These are phyloP conservation scores for Heimioporus sp. DNA, from an alignment of 768 basidiomycete genomes.

Conservation along the genomic window DNA sequence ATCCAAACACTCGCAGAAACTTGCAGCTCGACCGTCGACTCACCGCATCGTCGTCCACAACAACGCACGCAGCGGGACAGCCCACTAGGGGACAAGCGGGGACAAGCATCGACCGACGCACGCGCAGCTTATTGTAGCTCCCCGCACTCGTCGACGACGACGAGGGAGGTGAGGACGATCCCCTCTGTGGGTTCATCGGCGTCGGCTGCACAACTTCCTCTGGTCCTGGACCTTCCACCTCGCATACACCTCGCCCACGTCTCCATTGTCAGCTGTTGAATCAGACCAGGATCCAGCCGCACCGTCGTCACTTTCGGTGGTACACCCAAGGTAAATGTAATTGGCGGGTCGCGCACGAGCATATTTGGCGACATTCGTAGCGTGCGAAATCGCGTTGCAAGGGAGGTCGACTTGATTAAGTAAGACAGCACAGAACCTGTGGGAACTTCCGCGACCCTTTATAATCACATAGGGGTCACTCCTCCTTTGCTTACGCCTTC, in stretches of 20 bases:
- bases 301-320: slow-evolving; percentile 22
- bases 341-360: too few species aligned
- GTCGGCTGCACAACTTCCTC: slow-evolving; percentile 45
- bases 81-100: slow-evolving; percentile 89
- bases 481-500: too few species aligned
- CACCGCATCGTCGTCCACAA: slow-evolving; percentile 96
- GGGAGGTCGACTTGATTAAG: too few species aligned
- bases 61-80: slow-evolving; percentile 84
- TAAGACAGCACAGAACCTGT: too few species aligned
- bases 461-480: too few species aligned
- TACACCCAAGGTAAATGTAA: too few species aligned
- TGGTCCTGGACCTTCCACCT: slow-evolving; percentile 26
- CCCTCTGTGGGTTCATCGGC: slow-evolving; percentile 22
- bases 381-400: too few species aligned
- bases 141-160: slow-evolving; percentile 6
- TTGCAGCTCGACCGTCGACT: slow-evolving; percentile 86
- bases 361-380: too few species aligned
- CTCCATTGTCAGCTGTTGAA: slow-evolving; percentile 19
- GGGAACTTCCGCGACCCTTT: too few species aligned
- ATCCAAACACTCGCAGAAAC: slow-evolving; percentile 94
- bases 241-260: slow-evolving; percentile 22
- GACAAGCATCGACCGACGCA: slow-evolving; percentile 71
- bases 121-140: slow-evolving; percentile 50
- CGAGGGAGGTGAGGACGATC: slow-evolving; percentile 16
- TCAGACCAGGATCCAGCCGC: slow-evolving; percentile 9